These are phyloP conservation scores for Cyclospora cayetanensis DNA, from an alignment of 169 alveolate genomes.

Conservation along the genomic window DNA sequence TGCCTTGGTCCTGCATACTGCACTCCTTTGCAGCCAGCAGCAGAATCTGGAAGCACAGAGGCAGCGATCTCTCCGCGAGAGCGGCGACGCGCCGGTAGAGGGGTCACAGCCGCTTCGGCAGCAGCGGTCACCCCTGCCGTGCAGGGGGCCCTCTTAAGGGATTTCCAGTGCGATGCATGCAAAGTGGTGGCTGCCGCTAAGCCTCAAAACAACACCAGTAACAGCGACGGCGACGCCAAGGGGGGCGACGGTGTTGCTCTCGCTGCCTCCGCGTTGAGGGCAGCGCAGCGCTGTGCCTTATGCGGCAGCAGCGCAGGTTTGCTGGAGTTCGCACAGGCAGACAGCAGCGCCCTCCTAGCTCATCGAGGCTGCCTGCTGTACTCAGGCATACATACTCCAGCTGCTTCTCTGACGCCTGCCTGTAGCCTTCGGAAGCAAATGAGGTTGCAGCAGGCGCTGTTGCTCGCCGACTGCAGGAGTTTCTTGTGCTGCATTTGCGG, in stretches of 20 bases:
- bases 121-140: not conserved
- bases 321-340: not conserved
- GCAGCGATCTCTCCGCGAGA: not conserved
- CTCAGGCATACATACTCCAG: not conserved
- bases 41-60: not conserved
- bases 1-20: conserved; percentile 6
- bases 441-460: conserved; percentile 10
- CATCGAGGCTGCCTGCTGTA: conserved; percentile 5
- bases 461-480: not conserved
- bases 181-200: not conserved
- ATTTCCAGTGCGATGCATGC: conserved; percentile 12
- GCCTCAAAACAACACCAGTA: too few relatives aligned
- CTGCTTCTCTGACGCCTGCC: too few relatives aligned
- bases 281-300: conserved; percentile 2
- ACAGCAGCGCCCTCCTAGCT: not conserved
- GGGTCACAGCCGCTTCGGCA: not conserved
- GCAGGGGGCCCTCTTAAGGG: not conserved
- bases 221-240: not conserved
- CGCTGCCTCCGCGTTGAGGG: not conserved
- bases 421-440: not conserved
- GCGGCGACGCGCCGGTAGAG: not conserved
- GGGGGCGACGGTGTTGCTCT: not conserved
- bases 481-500: conserved; percentile 2
- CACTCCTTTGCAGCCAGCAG: conserved; percentile 3
- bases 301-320: conserved; percentile 38